These are phyloP conservation scores for Lactarius hatsudake DNA, from an alignment of 768 basidiomycete genomes.

Conservation along the genomic window DNA sequence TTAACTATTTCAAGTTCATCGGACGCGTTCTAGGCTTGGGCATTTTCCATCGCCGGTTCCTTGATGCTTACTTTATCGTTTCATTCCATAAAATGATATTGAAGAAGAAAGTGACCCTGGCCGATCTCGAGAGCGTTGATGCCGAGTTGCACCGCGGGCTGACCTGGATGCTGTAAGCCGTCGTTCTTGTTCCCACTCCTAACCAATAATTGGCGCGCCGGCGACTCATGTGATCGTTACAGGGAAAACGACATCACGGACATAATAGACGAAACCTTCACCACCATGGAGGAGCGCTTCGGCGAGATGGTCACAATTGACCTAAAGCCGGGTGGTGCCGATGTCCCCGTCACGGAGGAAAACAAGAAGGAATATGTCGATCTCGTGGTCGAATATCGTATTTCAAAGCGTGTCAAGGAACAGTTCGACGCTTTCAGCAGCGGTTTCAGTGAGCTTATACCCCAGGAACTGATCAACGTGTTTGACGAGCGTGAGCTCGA, in stretches of 20 bases:
- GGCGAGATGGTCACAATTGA: constrained; percentile 98
- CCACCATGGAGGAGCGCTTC: constrained; percentile 95
- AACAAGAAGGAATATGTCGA: constrained; percentile 99
- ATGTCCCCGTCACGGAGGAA: constrained; percentile 87
- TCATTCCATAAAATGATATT: constrained; percentile 99
- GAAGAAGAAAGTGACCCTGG: constrained; percentile 93
- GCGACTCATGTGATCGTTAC: constrained; percentile 26
- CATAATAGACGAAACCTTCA: constrained; percentile 96
- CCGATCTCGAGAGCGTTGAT: constrained; percentile 96
- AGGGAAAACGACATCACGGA: constrained; percentile 99
- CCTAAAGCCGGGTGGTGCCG: constrained; percentile 83
- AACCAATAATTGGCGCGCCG: constrained; percentile 13
- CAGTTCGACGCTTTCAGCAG: constrained; percentile 99
- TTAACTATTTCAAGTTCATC: constrained; percentile 99
- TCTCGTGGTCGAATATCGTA: constrained; percentile 92
- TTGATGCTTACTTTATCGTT: constrained; percentile 99
- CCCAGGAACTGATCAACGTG: constrained; percentile 95
- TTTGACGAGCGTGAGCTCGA: constrained; percentile 99
- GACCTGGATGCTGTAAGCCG: constrained; percentile 95
- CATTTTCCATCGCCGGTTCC: constrained; percentile 98
- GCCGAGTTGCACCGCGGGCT: constrained; percentile 91
- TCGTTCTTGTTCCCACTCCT: constrained; percentile 1
- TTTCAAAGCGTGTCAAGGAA: constrained; percentile 94
- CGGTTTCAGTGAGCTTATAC: constrained; percentile 99
- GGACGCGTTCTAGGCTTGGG: constrained; percentile 92